phyloP scores from a whole-genome alignment of 768 basidiomycete genomes.

The Collybia mongolica region DNA sequence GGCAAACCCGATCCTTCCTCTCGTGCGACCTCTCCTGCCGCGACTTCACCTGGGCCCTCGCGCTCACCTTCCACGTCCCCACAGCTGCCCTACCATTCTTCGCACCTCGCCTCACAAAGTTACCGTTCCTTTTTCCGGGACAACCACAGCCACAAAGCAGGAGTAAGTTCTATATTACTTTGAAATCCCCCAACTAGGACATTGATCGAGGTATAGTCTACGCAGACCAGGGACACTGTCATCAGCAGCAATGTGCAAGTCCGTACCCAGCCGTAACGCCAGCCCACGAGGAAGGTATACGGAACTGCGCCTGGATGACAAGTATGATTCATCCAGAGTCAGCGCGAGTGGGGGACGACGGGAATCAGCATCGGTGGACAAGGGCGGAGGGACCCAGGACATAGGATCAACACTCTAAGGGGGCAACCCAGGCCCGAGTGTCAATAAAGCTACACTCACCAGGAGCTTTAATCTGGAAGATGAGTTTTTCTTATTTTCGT shows the following conservation, averaged over 20 bases:
- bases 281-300: conserved; percentile 54
- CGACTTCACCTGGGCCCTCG: conserved; percentile 25
- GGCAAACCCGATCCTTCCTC: conserved; percentile 14
- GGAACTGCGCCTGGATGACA: conserved; percentile 38
- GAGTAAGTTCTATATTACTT: conserved; percentile 60
- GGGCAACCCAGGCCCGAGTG: conserved; percentile 3
- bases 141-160: conserved; percentile 39
- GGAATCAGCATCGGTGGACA: background rate
- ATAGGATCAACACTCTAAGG: background rate
- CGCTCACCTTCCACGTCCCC: conserved; percentile 21
- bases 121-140: conserved; percentile 26
- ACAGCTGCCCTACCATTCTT: conserved; percentile 4
- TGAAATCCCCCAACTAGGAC: conserved; percentile 57
- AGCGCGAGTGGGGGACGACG: background rate
- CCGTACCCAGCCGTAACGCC: conserved; percentile 73
- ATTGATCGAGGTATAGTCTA: conserved; percentile 22
- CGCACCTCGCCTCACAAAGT: conserved; percentile 1
- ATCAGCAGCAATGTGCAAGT: conserved; percentile 37
- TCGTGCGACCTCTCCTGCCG: conserved; percentile 17
- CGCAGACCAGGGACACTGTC: conserved; percentile 22
- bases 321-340: conserved; percentile 18
- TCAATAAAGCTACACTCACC: conserved; percentile 68
- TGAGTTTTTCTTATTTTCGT: conserved; percentile 26
- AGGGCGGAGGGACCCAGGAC: background rate
- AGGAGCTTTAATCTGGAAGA: conserved; percentile 92